phyloP scores from a whole-genome alignment of 176 grass and related monocot species.

The Hordeum marinum region DNA sequence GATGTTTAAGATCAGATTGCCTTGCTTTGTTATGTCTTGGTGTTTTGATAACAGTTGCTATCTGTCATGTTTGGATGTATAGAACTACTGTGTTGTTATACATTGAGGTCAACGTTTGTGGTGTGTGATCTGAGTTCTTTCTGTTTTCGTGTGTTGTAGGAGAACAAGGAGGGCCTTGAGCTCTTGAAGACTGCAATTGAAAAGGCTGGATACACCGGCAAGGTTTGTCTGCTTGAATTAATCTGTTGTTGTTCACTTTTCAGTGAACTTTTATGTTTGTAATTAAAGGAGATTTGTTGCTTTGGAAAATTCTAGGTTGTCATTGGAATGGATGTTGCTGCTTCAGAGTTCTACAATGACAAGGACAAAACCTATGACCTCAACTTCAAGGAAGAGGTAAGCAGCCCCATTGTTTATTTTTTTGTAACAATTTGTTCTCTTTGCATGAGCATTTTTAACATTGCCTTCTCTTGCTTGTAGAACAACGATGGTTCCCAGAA shows the following conservation, averaged over 20 bases:
- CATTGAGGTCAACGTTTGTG: not conserved
- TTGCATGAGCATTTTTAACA: not conserved
- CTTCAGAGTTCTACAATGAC: conserved; percentile 87
- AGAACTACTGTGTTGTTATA: not conserved
- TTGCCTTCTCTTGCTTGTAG: conserved; percentile 23
- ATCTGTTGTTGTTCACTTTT: not conserved
- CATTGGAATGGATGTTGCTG: conserved; percentile 99
- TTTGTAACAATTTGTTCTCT: not conserved
- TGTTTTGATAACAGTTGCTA: not conserved
- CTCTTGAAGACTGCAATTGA: conserved; percentile 89
- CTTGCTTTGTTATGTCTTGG: not conserved
- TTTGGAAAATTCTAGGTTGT: conserved; percentile 53
- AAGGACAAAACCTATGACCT: conserved; percentile 91
- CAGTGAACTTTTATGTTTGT: not conserved
- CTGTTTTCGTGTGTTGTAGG: conserved; percentile 37
- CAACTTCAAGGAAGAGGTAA: conserved; percentile 95
- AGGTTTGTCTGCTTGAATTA: conserved; percentile 38
- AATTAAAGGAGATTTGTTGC: not conserved
- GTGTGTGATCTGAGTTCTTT: not conserved
- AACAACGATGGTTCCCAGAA: conserved; percentile 96
- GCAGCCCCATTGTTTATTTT: not conserved
- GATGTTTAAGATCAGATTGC: not conserved
- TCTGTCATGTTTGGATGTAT: not conserved
- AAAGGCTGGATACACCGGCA: conserved; percentile 91
- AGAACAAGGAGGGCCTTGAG: conserved; percentile 96